phyloP scores from a whole-genome alignment of 129 eudicot genomes.

The Heracleum sosnowskyi region DNA sequence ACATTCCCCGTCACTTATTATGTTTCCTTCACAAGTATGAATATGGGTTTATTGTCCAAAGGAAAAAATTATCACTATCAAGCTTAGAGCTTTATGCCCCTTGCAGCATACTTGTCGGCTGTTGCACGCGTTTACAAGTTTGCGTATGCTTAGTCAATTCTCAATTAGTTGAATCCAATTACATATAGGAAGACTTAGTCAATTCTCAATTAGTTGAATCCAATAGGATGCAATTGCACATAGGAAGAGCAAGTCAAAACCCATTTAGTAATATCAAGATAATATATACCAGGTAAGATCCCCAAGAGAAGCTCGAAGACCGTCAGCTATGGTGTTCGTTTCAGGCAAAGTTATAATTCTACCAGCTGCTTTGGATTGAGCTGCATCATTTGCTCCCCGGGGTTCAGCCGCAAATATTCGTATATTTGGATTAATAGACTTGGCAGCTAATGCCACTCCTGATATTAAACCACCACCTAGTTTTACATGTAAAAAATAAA shows the following conservation, averaged over 20 bases:
- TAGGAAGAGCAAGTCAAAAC: background rate
- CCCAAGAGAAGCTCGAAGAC: constrained; percentile 94
- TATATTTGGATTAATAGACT: constrained; percentile 73
- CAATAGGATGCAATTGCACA: no score
- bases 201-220: background rate
- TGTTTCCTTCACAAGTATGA: background rate
- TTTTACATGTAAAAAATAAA: constrained; percentile 2
- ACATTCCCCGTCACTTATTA: background rate
- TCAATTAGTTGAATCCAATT: no score
- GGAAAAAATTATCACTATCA: background rate
- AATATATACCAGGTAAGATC: constrained; percentile 70
- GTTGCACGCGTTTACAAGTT: background rate
- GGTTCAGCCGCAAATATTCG: constrained; percentile 94
- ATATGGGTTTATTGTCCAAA: background rate
- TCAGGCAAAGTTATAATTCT: constrained; percentile 53
- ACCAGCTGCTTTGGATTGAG: constrained; percentile 77
- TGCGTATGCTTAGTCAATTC: background rate
- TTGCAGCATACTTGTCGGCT: background rate
- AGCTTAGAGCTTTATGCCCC: background rate
- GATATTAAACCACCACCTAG: constrained; percentile 96
- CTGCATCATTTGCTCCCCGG: constrained; percentile 90
- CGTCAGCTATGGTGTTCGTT: constrained; percentile 87
- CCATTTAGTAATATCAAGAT: background rate
- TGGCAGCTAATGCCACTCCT: constrained; percentile 88
- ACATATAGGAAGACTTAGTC: background rate